Percentiles rank a stretch among this genome's conserved stretches.
Evolutionary conservation across 495 filamentous ascomycete genomes (phyloP).

Genomic region (Hyaloscypha variabilis): DNA sequence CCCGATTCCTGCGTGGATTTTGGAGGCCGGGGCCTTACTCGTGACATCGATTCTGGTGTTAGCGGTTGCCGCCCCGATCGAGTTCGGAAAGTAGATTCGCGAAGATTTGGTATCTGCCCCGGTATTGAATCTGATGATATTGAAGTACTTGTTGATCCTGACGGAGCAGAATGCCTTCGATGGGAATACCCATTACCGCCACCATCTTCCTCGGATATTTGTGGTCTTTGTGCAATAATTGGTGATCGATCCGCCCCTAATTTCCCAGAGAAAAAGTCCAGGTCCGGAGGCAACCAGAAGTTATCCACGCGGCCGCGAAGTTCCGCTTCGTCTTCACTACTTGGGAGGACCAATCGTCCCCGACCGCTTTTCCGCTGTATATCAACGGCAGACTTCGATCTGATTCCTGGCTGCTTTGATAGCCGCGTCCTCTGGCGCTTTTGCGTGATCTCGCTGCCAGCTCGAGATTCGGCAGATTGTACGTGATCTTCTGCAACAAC

Average conservation of each 20-base stretch:
- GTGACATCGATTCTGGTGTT: conserved; percentile 10
- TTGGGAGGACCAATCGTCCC: background rate
- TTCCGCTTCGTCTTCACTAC: background rate
- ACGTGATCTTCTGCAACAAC: conserved; percentile 18
- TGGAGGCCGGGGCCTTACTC: too few relatives aligned
- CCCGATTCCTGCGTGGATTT: background rate
- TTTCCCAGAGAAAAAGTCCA: background rate
- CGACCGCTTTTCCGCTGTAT: background rate
- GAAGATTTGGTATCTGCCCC: background rate
- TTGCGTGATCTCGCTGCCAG: conserved; percentile 9
- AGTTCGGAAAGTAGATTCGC: background rate
- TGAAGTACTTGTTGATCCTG: background rate
- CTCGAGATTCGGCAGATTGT: conserved; percentile 13
- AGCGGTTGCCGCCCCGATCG: background rate
- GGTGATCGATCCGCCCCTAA: background rate
- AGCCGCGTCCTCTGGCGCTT: conserved; percentile 18
- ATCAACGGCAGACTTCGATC: conserved; percentile 15
- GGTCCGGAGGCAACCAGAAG: conserved; percentile 21
- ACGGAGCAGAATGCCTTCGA: conserved; percentile 17
- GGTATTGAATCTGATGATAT: background rate
- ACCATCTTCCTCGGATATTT: background rate
- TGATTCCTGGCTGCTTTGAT: background rate
- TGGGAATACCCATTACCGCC: background rate
- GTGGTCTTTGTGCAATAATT: background rate
- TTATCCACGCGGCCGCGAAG: conserved; percentile 4